Evolutionary conservation across 257 asterid genomes (phyloP).

Genomic region (Catharanthus roseus): DNA sequence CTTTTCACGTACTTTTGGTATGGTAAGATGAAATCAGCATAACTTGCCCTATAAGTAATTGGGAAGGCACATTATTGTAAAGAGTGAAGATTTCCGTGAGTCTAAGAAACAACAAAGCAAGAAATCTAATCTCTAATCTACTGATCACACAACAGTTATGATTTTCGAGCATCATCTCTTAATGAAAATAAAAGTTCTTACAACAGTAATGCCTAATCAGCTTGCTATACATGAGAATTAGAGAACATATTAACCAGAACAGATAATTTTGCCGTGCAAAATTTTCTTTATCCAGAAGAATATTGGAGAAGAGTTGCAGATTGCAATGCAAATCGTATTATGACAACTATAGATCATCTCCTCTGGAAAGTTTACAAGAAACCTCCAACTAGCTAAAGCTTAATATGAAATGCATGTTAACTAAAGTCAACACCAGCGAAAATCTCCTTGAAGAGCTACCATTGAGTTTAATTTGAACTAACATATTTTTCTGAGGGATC

Average conservation of each 20-base stretch:
- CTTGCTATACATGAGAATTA: neutral
- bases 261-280: neutral
- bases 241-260: neutral
- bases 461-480: neutral
- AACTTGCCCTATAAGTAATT: conserved; percentile 57
- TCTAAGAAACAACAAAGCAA: neutral
- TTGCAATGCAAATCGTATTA: neutral
- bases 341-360: neutral
- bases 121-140: neutral
- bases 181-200: neutral
- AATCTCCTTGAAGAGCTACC: neutral
- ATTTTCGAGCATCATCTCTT: neutral
- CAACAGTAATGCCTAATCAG: neutral
- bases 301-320: neutral
- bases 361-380: neutral
- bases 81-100: neutral
- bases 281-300: neutral
- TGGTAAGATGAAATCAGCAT: conserved; percentile 71
- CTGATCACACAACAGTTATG: neutral
- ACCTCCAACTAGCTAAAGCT: neutral
- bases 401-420: neutral
- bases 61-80: neutral
- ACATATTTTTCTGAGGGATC: neutral
- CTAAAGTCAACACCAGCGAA: neutral
- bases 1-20: conserved; percentile 60